phyloP scores from a whole-genome alignment of 164 flowering plant genomes.

The Magnolia officinalis region DNA sequence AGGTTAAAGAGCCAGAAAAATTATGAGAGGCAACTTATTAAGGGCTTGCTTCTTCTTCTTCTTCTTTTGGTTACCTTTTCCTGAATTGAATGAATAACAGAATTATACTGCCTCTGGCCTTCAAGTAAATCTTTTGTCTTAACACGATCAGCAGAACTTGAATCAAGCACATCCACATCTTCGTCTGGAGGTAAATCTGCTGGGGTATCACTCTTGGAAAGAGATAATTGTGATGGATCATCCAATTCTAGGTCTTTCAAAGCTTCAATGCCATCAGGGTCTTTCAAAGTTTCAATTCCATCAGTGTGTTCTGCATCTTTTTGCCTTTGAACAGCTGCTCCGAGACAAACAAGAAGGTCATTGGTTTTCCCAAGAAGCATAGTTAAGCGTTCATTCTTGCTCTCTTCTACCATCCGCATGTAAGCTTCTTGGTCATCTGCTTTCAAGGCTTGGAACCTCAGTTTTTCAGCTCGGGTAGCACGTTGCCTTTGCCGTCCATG shows the following conservation, averaged over 20 bases:
- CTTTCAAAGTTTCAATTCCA: slow-evolving; percentile 53
- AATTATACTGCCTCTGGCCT: slow-evolving; percentile 96
- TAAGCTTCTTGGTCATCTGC: slow-evolving; percentile 98
- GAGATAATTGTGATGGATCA: slow-evolving; percentile 43
- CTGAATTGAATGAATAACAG: slow-evolving; percentile 85
- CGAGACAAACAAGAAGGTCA: slow-evolving; percentile 79
- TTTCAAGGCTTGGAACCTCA: slow-evolving; percentile 89
- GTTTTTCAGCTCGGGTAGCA: slow-evolving; percentile 82
- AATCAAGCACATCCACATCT: slow-evolving; percentile 35
- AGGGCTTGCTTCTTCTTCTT: not conserved
- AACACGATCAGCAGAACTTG: slow-evolving; percentile 43
- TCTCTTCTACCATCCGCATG: slow-evolving; percentile 95
- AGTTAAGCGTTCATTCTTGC: slow-evolving; percentile 92
- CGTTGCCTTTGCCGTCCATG: slow-evolving; percentile 98
- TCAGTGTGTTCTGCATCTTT: slow-evolving; percentile 69
- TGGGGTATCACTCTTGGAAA: slow-evolving; percentile 38
- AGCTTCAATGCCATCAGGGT: slow-evolving; percentile 57
- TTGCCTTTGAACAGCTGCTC: slow-evolving; percentile 97
- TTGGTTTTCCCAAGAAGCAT: slow-evolving; percentile 90
- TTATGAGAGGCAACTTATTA: not conserved
- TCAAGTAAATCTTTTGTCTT: slow-evolving; percentile 78
- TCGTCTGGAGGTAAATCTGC: slow-evolving; percentile 44
- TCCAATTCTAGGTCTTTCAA: slow-evolving; percentile 48
- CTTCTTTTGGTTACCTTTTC: slow-evolving; percentile 59
- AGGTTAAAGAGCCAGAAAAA: not conserved